These are phyloP conservation scores for Miscanthus lutarioriparius DNA, from an alignment of 176 grass and related monocot genomes.

Conservation along the genomic window DNA sequence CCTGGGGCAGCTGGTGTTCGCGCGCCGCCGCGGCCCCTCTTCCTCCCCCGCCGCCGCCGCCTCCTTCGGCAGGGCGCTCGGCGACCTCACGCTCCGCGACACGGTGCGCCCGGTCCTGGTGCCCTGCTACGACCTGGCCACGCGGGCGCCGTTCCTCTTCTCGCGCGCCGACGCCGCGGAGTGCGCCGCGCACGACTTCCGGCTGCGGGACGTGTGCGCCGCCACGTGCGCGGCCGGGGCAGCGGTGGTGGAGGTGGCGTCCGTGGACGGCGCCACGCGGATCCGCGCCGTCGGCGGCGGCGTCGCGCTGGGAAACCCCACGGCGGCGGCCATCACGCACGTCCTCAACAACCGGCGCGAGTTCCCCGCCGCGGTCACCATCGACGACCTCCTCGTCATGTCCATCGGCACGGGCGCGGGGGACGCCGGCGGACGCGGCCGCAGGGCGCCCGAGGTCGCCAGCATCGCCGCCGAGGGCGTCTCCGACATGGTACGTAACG, in stretches of 20 bases:
- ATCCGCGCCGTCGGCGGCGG: constrained; percentile 63
- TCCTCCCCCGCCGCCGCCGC: background rate
- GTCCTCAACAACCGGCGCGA: constrained; percentile 95
- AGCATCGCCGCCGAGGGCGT: constrained; percentile 74
- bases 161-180: constrained; percentile 74
- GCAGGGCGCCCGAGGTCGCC: constrained; percentile 34
- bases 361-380: constrained; percentile 50
- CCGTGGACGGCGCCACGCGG: constrained; percentile 55
- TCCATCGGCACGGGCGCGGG: constrained; percentile 53
- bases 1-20: background rate
- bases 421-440: background rate
- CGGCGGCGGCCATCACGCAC: constrained; percentile 89
- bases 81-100: constrained; percentile 71
- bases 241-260: constrained; percentile 45
- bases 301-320: constrained; percentile 70
- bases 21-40: background rate
- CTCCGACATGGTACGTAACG: constrained; percentile 64
- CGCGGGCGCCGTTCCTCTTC: constrained; percentile 77
- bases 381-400: constrained; percentile 73
- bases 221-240: constrained; percentile 58
- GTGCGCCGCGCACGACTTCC: constrained; percentile 65
- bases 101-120: constrained; percentile 72
- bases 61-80: constrained; percentile 41
- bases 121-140: constrained; percentile 80
- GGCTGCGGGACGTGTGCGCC: constrained; percentile 69